These are phyloP conservation scores for Chaetomium globosum DNA, from an alignment of 2,329 filamentous ascomycete genomes.

Conservation along the genomic window DNA sequence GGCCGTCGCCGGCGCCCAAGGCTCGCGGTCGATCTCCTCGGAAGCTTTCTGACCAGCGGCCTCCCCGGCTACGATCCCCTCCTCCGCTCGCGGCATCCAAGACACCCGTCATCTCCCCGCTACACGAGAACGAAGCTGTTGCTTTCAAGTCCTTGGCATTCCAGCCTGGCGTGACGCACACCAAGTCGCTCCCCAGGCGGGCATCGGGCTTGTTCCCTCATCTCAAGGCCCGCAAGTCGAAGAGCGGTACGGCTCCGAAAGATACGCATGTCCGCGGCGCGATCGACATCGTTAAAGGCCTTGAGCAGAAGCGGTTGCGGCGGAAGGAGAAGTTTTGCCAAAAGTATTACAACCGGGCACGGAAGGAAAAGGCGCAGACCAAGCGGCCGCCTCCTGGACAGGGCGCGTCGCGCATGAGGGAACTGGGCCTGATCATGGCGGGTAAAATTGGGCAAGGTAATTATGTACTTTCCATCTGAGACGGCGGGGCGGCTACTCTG, in stretches of 20 bases:
- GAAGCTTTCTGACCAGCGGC: slow-evolving; percentile 65
- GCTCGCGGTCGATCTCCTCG: slow-evolving; percentile 58
- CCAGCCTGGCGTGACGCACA: slow-evolving; percentile 70
- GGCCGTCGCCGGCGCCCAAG: slow-evolving; percentile 56
- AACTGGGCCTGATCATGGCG: slow-evolving; percentile 85
- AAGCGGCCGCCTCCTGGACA: slow-evolving; percentile 77
- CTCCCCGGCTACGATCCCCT: slow-evolving; percentile 72
- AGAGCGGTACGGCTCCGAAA: slow-evolving; percentile 42
- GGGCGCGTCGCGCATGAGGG: slow-evolving; percentile 90
- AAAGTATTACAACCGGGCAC: slow-evolving; percentile 82
- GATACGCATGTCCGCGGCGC: slow-evolving; percentile 81
- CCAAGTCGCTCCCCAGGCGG: slow-evolving; percentile 83
- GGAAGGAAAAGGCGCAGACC: slow-evolving; percentile 64
- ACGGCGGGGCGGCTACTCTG: slow-evolving; percentile 31
- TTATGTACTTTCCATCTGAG: slow-evolving; percentile 74
- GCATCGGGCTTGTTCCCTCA: slow-evolving; percentile 67
- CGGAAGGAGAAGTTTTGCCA: slow-evolving; percentile 90
- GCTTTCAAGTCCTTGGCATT: slow-evolving; percentile 52
- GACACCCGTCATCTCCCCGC: slow-evolving; percentile 53
- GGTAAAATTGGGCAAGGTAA: slow-evolving; percentile 75
- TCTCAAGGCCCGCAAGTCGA: slow-evolving; percentile 44
- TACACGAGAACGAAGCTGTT: slow-evolving; percentile 46
- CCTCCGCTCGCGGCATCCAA: slow-evolving; percentile 56
- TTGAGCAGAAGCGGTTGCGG: slow-evolving; percentile 91
- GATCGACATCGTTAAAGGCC: slow-evolving; percentile 94